Evolutionary conservation across 2,329 filamentous ascomycete species (phyloP).

Genomic region (Fusarium odoratissimum): DNA sequence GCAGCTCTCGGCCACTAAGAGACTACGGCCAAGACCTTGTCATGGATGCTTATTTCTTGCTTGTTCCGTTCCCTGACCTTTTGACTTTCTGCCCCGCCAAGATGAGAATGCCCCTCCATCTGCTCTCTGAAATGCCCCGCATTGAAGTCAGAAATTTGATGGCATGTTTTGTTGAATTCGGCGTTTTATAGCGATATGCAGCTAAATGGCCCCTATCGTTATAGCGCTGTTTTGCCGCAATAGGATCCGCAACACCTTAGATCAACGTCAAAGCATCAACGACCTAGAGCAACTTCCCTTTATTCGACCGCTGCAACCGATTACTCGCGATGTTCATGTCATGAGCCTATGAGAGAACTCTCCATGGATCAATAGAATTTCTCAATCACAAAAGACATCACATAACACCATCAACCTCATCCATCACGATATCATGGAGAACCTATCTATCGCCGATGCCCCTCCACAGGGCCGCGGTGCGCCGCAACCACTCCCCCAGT

Average conservation of each 20-base stretch:
- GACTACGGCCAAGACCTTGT: constrained; percentile 30
- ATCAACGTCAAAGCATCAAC: constrained; percentile 41
- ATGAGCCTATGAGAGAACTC: constrained; percentile 29
- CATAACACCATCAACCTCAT: constrained; percentile 2
- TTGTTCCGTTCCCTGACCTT: constrained; percentile 14
- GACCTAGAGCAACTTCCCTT: constrained; percentile 33
- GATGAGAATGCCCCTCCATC: constrained; percentile 41
- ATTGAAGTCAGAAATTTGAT: constrained; percentile 19
- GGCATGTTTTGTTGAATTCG: constrained; percentile 9
- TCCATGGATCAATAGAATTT: constrained; percentile 39
- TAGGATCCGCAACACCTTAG: constrained; percentile 28
- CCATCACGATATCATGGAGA: constrained; percentile 61
- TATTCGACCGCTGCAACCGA: constrained; percentile 26
- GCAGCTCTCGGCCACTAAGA: constrained; percentile 31
- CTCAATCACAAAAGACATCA: constrained; percentile 12
- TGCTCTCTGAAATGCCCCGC: constrained; percentile 38
- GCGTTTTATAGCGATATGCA: constrained; percentile 23
- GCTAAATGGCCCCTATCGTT: constrained; percentile 37
- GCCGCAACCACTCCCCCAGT: constrained; percentile 67
- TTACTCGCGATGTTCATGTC: constrained; percentile 41
- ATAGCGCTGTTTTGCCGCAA: constrained; percentile 37
- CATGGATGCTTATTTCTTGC: constrained; percentile 34
- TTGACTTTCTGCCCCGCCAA: constrained; percentile 41
- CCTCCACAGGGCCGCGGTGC: constrained; percentile 55
- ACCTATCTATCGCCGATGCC: constrained; percentile 62